A percentile compares a stretch with the other conserved stretches of the same genome.
phyloP scores from a whole-genome alignment of 192 early-diverging fungal genomes.

The Diversispora epigaea region DNA sequence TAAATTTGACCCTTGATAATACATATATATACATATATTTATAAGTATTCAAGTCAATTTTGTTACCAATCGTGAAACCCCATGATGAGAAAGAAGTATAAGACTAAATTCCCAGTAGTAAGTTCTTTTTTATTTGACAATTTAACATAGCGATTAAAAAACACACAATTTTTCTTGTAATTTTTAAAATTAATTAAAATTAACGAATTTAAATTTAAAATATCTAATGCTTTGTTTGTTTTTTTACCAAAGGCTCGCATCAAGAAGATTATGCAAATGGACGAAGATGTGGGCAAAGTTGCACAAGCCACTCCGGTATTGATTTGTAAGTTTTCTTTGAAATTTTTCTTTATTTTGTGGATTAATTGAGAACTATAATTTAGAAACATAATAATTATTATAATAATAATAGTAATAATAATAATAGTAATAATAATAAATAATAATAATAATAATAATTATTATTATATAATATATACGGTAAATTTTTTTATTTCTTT shows the following conservation, averaged over 20 bases:
- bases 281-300: conserved; percentile 99
- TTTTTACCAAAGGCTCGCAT: conserved; percentile 81
- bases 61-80: background rate
- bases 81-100: conserved; percentile 84
- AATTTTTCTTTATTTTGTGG: background rate
- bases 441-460: too few relatives aligned
- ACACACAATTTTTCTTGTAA: background rate
- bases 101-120: conserved; percentile 92
- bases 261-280: conserved; percentile 99
- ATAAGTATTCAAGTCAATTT: background rate
- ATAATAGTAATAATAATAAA: too few relatives aligned
- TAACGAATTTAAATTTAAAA: background rate
- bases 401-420: too few relatives aligned
- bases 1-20: too few relatives aligned
- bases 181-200: too few relatives aligned
- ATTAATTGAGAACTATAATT: background rate
- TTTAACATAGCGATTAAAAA: background rate
- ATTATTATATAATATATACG: background rate
- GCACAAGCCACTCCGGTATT: conserved; percentile 94
- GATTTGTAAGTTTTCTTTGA: conserved; percentile 65
- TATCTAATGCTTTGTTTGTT: too few relatives aligned
- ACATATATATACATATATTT: too few relatives aligned
- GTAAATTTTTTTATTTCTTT: background rate
- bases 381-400: too few relatives aligned
- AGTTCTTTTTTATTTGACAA: conserved; percentile 35